Conservation (phyloP, 768 basidiomycete species). For the Lactifluus piperatus region DNA sequence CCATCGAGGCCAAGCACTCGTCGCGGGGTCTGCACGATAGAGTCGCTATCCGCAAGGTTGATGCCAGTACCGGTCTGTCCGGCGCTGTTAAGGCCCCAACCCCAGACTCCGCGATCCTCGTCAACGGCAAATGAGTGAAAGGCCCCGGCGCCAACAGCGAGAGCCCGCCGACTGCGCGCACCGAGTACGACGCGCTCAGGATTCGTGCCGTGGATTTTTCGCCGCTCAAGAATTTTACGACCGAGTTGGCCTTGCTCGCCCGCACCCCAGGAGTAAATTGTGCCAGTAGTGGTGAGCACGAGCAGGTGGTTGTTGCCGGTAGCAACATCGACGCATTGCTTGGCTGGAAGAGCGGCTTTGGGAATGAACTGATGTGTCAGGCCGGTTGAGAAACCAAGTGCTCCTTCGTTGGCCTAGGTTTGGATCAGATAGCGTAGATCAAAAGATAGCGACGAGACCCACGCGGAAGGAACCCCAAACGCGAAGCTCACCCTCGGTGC, state of each 20-base stretch:
- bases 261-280: conserved; percentile 84
- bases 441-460: conserved; percentile 24
- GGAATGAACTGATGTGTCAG: conserved; percentile 61
- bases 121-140: conserved; percentile 91
- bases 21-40: conserved; percentile 54
- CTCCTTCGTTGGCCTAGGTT: conserved; percentile 61
- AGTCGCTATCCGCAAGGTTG: conserved; percentile 36
- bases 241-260: conserved; percentile 90
- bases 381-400: conserved; percentile 73
- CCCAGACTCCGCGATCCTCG: conserved; percentile 75
- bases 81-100: conserved; percentile 93
- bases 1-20: conserved; percentile 59
- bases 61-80: conserved; percentile 66
- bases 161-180: conserved; percentile 51
- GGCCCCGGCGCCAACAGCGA: conserved; percentile 68
- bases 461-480: conserved; percentile 92
- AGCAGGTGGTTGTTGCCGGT: conserved; percentile 87
- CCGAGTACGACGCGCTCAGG: conserved; percentile 84
- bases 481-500: conserved; percentile 67
- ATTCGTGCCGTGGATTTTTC: conserved; percentile 80
- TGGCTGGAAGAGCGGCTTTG: conserved; percentile 47
- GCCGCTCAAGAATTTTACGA: conserved; percentile 79
- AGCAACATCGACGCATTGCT: conserved; percentile 66
- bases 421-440: conserved; percentile 2
- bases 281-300: conserved; percentile 80